A percentile compares a stretch with the other conserved stretches of the same genome.
phyloP scores from a whole-genome alignment of 2,329 filamentous ascomycete species.

The Gaeumannomyces tritici region DNA sequence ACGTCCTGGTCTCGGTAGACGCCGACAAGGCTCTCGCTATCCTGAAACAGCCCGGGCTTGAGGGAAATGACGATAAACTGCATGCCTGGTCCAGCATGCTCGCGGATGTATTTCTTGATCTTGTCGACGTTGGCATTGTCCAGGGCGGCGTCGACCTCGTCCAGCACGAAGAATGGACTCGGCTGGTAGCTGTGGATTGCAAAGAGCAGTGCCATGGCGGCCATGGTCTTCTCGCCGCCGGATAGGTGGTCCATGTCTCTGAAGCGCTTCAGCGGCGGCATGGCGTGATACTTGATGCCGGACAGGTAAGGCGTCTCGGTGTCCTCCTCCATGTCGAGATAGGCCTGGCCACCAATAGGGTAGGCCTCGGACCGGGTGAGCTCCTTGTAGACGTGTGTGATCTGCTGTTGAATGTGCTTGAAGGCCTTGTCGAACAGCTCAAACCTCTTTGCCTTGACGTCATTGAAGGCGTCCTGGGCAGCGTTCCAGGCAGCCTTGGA shows the following conservation, averaged over 20 bases:
- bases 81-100: constrained; percentile 93
- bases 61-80: constrained; percentile 98
- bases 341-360: constrained; percentile 79
- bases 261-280: constrained; percentile 97
- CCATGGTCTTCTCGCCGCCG: constrained; percentile 98
- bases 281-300: constrained; percentile 96
- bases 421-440: constrained; percentile 95
- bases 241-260: constrained; percentile 98
- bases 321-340: constrained; percentile 87
- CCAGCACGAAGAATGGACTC: constrained; percentile 92
- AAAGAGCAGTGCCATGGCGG: constrained; percentile 89
- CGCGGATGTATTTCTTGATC: constrained; percentile 91
- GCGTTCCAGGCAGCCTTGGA: constrained; percentile 62
- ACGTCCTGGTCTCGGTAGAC: constrained; percentile 92
- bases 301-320: constrained; percentile 93
- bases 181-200: constrained; percentile 96
- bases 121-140: constrained; percentile 96
- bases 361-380: constrained; percentile 86
- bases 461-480: constrained; percentile 48
- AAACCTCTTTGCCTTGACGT: constrained; percentile 71
- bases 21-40: constrained; percentile 89
- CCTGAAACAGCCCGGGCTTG: constrained; percentile 92
- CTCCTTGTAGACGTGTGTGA: constrained; percentile 88
- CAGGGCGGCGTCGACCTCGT: constrained; percentile 96
- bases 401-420: constrained; percentile 88